Percentiles rank a stretch among this genome's conserved stretches.
These are phyloP conservation scores for Gaertneriomyces sp. DNA, from an alignment of 192 early-diverging fungal genomes.

Conservation along the genomic window DNA sequence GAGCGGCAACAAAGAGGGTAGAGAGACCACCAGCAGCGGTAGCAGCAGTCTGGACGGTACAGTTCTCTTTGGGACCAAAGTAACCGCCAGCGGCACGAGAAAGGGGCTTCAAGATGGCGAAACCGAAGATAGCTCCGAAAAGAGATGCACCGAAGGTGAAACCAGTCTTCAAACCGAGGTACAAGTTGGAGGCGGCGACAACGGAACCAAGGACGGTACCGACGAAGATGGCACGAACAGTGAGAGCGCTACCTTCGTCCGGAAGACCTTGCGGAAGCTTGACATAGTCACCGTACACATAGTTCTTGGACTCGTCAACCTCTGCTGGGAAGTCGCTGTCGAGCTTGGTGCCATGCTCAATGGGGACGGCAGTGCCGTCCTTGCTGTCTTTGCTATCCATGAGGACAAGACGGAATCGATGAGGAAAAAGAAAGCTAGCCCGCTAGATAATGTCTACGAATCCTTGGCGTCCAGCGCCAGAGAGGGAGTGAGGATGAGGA, in stretches of 20 bases:
- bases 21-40: constrained; percentile 82
- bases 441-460: too few species aligned
- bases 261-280: constrained; percentile 9
- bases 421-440: too few species aligned
- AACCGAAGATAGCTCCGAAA: constrained; percentile 46
- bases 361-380: too few species aligned
- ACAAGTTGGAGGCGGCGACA: constrained; percentile 82
- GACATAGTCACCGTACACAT: constrained; percentile 10
- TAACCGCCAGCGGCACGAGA: constrained; percentile 50
- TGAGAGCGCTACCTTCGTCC: constrained; percentile 16
- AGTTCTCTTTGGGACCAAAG: constrained; percentile 80
- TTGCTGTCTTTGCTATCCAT: too few species aligned
- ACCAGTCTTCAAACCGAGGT: constrained; percentile 73
- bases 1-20: constrained; percentile 75
- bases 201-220: constrained; percentile 61
- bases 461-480: too few species aligned
- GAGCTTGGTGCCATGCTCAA: too few species aligned
- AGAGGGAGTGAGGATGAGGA: too few species aligned
- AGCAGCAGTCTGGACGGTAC: constrained; percentile 79
- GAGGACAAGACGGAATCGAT: too few species aligned
- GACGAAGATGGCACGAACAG: constrained; percentile 51
- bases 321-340: too few species aligned
- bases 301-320: too few species aligned
- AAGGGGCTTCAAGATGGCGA: constrained; percentile 71
- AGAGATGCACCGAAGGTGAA: constrained; percentile 35